phyloP scores from a whole-genome alignment of 441 rosid species.

The Kokia cookei region DNA sequence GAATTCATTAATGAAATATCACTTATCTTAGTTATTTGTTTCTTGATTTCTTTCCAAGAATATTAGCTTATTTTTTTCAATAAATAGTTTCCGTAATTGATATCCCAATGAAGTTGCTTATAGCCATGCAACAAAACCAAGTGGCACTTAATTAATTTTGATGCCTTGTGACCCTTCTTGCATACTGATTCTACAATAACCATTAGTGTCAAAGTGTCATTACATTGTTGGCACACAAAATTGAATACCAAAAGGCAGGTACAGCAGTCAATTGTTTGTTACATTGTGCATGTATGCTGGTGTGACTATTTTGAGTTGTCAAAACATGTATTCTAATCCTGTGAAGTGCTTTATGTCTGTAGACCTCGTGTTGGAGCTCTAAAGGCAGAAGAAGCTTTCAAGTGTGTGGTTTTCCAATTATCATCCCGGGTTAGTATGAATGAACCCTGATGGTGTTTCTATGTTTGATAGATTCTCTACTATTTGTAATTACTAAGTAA shows the following conservation, averaged over 20 bases:
- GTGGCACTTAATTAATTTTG: not conserved
- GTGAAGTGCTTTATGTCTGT: constrained; percentile 8
- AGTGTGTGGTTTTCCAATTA: not conserved
- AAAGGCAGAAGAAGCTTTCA: constrained; percentile 17
- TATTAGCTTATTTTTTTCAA: too few relatives aligned
- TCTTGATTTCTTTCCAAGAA: not conserved
- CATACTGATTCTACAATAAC: not conserved
- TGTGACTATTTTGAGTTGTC: not conserved
- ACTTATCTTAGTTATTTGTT: not conserved
- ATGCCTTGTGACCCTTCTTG: not conserved
- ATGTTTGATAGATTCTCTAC: constrained; percentile 14
- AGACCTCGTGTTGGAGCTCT: constrained; percentile 83
- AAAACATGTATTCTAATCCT: not conserved
- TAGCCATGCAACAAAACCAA: not conserved
- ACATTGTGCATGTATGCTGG: not conserved
- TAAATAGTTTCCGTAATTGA: not conserved
- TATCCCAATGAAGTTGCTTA: not conserved
- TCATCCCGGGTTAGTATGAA: not conserved
- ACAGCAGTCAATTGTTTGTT: not conserved
- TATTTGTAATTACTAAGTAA: constrained; percentile 1
- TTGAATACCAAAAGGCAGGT: not conserved
- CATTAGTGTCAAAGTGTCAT: not conserved
- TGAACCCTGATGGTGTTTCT: not conserved
- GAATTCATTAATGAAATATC: not conserved
- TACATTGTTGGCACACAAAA: not conserved